Evolutionary conservation across 129 eudicot species (phyloP).

Genomic region (Cynara cardunculus): DNA sequence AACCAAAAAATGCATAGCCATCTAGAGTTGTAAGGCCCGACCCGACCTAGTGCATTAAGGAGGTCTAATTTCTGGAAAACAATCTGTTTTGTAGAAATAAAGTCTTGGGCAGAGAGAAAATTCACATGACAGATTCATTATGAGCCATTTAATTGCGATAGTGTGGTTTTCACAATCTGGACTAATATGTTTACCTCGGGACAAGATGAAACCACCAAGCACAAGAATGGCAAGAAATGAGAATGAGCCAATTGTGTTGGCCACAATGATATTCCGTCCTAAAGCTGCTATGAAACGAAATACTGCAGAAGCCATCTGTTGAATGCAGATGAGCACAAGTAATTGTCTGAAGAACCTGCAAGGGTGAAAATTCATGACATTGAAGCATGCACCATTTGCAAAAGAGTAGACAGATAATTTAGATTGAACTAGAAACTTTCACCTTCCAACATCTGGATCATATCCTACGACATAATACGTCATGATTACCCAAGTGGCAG

Average conservation of each 20-base stretch:
- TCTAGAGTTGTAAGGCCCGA: background rate
- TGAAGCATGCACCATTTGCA: background rate
- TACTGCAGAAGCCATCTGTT: conserved; percentile 72
- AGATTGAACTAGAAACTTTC: background rate
- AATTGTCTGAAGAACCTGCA: conserved; percentile 62
- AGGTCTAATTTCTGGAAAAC: background rate
- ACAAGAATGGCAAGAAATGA: conserved; percentile 55
- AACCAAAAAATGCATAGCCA: background rate
- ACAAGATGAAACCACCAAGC: conserved; percentile 77
- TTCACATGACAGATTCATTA: background rate
- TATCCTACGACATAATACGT: conserved; percentile 75
- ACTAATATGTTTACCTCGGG: conserved; percentile 40
- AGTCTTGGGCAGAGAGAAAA: background rate
- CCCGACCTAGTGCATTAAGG: background rate
- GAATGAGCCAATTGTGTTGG: conserved; percentile 77
- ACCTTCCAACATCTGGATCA: conserved; percentile 74
- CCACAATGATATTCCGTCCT: conserved; percentile 75
- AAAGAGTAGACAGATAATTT: background rate
- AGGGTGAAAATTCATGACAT: background rate
- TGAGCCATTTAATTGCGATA: background rate
- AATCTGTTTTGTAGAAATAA: background rate
- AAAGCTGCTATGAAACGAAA: conserved; percentile 68
- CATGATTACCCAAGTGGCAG: conserved; percentile 56
- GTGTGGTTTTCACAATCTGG: background rate
- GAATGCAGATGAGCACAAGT: conserved; percentile 44